Base-by-base conservation (phyloP, 257 asterid species). In the Plantago major region DNA sequence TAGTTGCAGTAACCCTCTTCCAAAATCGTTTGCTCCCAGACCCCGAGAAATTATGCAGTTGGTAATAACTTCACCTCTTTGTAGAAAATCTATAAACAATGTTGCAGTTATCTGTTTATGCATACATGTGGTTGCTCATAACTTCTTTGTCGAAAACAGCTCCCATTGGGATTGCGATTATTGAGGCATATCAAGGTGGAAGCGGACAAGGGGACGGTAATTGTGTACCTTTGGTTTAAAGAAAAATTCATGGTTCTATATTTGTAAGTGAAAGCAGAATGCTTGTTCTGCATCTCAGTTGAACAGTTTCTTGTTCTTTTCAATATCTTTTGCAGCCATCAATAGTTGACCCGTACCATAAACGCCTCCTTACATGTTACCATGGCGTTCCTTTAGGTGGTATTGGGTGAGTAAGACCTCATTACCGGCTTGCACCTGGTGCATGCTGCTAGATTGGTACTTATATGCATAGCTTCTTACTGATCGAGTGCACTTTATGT, bases 331-430 rank as follows among this genome's bases (percentile, higher is more conserved):
- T 42, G 76, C 74, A 89, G 95, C 83, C 81, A 51, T 67, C 79
- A 16, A 72, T 89, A 63, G 22, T 86, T 7, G 77, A 88, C 81
- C 96, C 95, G 45, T 74, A 83, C 68, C 71, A 73, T 45, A 80
- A 77, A 70, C 89, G 96, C 67, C 66, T 66, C 54, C n/a, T 73
- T 53, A 65, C 92, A 46, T 83, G 85, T 67, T 80, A 80, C 75
- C 92, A 81, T 28, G 96, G 95, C 46, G 73, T 85, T 65, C 96
- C 96, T 64, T 22, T 88, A 55, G 96, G 96, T 56, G 96, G 96
- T 57, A 72, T 88, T 49, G 96, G 96, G 96, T 85, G 79, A 49
- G 96, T 85, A 81, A 49, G 73, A 55, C 13, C 44, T 26, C 62
- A 22, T 60, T 55, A 33, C 40, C 40, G 18, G 11, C 56, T 55